These are phyloP conservation scores for Trichoderma polysporum DNA, from an alignment of 2,329 filamentous ascomycete species.

Conservation along the genomic window DNA sequence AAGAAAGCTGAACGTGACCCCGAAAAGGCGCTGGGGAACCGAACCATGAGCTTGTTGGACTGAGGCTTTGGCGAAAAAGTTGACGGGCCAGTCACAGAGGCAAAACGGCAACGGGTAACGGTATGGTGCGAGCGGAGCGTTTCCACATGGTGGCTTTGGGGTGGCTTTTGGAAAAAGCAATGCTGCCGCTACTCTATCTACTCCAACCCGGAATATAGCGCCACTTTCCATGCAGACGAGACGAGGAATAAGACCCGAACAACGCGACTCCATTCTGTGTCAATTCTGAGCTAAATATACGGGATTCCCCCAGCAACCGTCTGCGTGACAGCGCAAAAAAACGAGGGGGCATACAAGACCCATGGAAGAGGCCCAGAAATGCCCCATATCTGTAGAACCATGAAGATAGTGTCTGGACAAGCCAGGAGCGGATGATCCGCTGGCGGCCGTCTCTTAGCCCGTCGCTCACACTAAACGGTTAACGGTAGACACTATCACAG, in stretches of 20 bases:
- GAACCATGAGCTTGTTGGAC: not conserved
- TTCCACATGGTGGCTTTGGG: conserved; percentile 14
- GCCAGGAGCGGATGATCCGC: conserved; percentile 19
- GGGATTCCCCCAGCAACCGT: not conserved
- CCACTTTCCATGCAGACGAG: not conserved
- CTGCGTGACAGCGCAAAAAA: not conserved
- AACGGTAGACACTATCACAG: not conserved
- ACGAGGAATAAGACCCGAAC: not conserved
- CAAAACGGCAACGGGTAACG: conserved; percentile 21
- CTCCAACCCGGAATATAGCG: not conserved
- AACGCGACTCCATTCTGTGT: not conserved
- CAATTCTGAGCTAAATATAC: not conserved
- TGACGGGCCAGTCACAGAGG: not conserved
- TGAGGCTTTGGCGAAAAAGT: not conserved
- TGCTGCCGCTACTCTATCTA: not conserved
- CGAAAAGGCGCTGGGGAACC: not conserved
- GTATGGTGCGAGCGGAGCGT: conserved; percentile 23
- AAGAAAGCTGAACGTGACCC: conserved; percentile 3
- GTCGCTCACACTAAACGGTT: not conserved
- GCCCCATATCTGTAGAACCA: not conserved
- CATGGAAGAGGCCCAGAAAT: not conserved
- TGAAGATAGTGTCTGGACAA: not conserved
- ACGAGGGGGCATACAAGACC: not conserved
- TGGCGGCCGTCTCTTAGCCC: conserved; percentile 16
- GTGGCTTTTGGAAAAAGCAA: not conserved